Evolutionary conservation across 2,329 filamentous ascomycete genomes (phyloP), one percentile per base, ranked within the genome.

Genomic region (Emergomyces pasteurianus): DNA sequence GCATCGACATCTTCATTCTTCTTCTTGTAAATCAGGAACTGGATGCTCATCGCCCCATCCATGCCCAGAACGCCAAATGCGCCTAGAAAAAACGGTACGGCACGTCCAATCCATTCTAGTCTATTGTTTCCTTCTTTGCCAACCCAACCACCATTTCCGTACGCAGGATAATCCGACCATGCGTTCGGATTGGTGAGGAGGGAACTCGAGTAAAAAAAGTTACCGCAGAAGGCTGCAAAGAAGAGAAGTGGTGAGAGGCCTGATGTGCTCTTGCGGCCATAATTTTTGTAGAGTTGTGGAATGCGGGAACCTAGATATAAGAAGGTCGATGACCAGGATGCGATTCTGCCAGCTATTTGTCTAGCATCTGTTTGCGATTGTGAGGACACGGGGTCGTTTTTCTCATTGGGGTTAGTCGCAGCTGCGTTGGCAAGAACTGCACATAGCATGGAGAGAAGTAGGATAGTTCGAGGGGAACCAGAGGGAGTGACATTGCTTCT

Each of bases 221-320:
- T 88, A 2, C 85, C 85, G 67, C 81, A 81, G 69, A 88, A 88
- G 2, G 85, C 85, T 5, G 85, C 85, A 46, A 81, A 75, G 73
- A 88, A 88, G 56, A 88, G 79, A 0, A 82, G 73, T 0, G 84
- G 83, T 0, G 80, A 83, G 9, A 88, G 79, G 3, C 85, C 85
- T 1, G 84, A 78, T 12, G 85, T 87, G 50, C 83, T 86, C 67
- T 82, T 81, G 56, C 84, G 82, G 58, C 75, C 67, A 68, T 83
- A 81, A 72, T 88, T 88, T 67, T 86, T 85, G 75, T 84, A 82
- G 43, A 88, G 78, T 68, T 88, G 85, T 0, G 85, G 85, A 59
- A 86, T 72, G 28, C 83, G 80, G 36, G 83, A 85, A 64, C 76
- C 78, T 42, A 85, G 80, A 66, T 85, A 85, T 28, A 83, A 75